These are phyloP conservation scores for Macrophomina pseudophaseolina DNA, from an alignment of 2,329 filamentous ascomycete species.

Conservation along the genomic window DNA sequence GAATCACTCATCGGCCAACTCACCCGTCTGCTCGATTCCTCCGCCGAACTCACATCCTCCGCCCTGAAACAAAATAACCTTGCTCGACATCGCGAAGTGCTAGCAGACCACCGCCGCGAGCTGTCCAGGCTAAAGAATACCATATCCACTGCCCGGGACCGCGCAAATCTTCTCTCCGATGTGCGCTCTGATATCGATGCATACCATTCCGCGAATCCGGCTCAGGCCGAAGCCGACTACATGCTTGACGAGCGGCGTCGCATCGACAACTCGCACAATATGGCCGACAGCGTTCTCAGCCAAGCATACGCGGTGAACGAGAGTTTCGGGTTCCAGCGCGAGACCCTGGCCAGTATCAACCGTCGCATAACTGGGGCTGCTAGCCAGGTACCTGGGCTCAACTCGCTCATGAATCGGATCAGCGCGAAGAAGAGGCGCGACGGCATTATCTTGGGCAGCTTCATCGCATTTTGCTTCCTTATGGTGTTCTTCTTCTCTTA, in stretches of 20 bases:
- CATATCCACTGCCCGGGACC: slow-evolving; percentile 79
- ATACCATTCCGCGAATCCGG: slow-evolving; percentile 82
- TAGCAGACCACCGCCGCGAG: slow-evolving; percentile 84
- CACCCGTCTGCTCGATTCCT: slow-evolving; percentile 87
- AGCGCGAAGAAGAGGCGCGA: slow-evolving; percentile 94
- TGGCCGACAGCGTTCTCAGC: slow-evolving; percentile 87
- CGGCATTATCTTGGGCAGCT: slow-evolving; percentile 87
- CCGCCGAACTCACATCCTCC: slow-evolving; percentile 83
- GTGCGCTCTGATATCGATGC: slow-evolving; percentile 91
- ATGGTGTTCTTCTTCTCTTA: slow-evolving; percentile 69
- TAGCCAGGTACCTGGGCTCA: slow-evolving; percentile 90
- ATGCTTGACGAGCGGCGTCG: slow-evolving; percentile 89
- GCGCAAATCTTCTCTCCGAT: slow-evolving; percentile 86
- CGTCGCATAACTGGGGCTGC: slow-evolving; percentile 87
- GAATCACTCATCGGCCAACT: slow-evolving; percentile 83
- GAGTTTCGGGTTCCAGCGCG: slow-evolving; percentile 83
- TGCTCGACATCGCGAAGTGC: slow-evolving; percentile 85
- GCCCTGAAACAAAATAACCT: slow-evolving; percentile 98
- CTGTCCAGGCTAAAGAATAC: slow-evolving; percentile 74
- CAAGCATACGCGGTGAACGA: slow-evolving; percentile 98
- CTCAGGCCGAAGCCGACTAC: slow-evolving; percentile 88
- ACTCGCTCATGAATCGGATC: slow-evolving; percentile 88
- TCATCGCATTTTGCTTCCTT: slow-evolving; percentile 91
- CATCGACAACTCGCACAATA: slow-evolving; percentile 86
- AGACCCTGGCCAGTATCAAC: slow-evolving; percentile 88